phyloP scores from a whole-genome alignment of 495 filamentous ascomycete species.

The Penicillium daleae region DNA sequence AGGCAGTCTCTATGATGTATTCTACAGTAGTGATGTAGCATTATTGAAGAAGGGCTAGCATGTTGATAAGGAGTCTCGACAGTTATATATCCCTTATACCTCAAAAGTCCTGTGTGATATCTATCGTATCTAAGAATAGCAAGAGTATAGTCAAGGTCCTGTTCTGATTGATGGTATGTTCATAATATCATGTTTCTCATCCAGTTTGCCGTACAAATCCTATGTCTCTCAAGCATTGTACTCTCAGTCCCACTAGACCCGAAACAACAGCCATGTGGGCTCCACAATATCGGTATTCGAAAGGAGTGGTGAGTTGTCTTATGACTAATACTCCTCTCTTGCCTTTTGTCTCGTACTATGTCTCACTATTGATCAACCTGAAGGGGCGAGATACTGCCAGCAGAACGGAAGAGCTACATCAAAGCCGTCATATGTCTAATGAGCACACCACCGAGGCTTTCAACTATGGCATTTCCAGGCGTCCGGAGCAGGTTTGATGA shows the following conservation, averaged over 20 bases:
- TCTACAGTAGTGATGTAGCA: not conserved
- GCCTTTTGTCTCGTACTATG: not conserved
- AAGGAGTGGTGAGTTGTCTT: constrained; percentile 7
- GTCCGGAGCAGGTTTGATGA: constrained; percentile 56
- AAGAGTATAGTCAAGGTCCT: not conserved
- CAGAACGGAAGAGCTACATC: constrained; percentile 48
- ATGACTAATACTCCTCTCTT: not conserved
- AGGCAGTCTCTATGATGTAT: not conserved
- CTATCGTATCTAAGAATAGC: not conserved
- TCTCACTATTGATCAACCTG: not conserved
- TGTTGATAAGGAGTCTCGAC: not conserved
- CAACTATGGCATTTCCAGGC: constrained; percentile 49
- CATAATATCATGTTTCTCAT: not conserved
- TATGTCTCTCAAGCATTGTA: not conserved
- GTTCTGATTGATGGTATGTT: not conserved
- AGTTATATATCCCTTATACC: not conserved
- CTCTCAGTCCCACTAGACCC: not conserved
- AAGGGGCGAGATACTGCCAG: constrained; percentile 44
- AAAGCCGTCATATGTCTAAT: constrained; percentile 52
- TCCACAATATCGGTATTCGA: not conserved
- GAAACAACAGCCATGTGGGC: not conserved
- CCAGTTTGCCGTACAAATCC: not conserved
- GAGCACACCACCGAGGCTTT: constrained; percentile 43
- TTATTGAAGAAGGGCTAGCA: not conserved
- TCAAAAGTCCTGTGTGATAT: not conserved